Base-by-base conservation (phyloP, 495 filamentous ascomycete species). In the Durotheca rogersii region DNA sequence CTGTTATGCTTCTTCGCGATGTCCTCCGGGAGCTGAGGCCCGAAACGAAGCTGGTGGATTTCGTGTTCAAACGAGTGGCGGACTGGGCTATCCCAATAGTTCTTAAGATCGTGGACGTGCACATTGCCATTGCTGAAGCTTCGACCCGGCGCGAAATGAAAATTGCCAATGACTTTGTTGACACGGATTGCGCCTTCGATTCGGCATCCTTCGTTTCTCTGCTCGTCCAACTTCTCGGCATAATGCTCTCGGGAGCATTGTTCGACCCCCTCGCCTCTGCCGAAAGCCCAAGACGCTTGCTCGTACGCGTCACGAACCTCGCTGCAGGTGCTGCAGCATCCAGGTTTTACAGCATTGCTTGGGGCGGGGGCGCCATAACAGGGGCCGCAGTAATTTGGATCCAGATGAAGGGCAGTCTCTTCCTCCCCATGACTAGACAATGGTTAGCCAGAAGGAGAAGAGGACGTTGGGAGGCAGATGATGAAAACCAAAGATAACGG, bases 111-210 rank as follows among this genome's bases (percentile, higher is more conserved):
- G 71, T 99, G 93, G 21, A 95, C 89, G 69, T 99, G 93, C 83
- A 96, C 85, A 70, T 95, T 93, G 41, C 88, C 88, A 62, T 86
- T 93, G 58, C 84, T 90, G 78, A 96, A 97, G 64, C 83, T 89
- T 68, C 90, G 85, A 62, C 93, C 93, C 1, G 93, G 94, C 1
- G 93, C 94, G 60, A 99, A 87, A 71, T 99, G 93, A 81, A 99
- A 99, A 72, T 99, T 99, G 33, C 93, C 93, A 43, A 97, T 78
- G 1, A 99, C 93, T 67, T 98, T 99, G 75, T 97, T 99, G 34
- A 99, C 93, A 20, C 88, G 86, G 51, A 99, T 78, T 9, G 82
- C 85, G 48, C 93, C 93, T 60, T 96, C 91, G 50, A 99, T 86
- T 19, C 95, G 89, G 68, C 93, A 99, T 19, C 93, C 93, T 65